These are phyloP conservation scores for Blastobotrys attinorum DNA, from an alignment of 805 yeast species.

Conservation along the genomic window DNA sequence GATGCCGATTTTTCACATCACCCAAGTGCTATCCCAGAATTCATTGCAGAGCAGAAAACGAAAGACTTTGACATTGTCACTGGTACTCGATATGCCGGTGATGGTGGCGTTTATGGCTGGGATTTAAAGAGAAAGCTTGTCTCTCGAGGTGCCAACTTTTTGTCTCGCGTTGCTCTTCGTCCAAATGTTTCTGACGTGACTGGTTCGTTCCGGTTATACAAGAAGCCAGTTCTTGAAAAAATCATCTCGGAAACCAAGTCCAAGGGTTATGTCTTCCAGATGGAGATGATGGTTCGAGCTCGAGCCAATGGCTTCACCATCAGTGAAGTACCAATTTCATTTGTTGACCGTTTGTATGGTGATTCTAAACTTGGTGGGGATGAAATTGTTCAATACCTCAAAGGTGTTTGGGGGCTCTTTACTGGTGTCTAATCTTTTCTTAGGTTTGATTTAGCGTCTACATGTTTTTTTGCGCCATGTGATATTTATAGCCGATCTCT, in stretches of 20 bases:
- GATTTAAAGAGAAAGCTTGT: slow-evolving; percentile 71
- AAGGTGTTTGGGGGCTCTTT: slow-evolving; percentile 68
- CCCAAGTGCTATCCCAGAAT: slow-evolving; percentile 71
- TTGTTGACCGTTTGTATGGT: slow-evolving; percentile 73
- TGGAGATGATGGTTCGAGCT: slow-evolving; percentile 85
- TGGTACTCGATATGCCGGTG: slow-evolving; percentile 66
- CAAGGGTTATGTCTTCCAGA: slow-evolving; percentile 78
- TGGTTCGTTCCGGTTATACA: slow-evolving; percentile 69
- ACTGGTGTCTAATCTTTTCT: slow-evolving; percentile 51
- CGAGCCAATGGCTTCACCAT: slow-evolving; percentile 62
- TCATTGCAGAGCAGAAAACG: slow-evolving; percentile 51
- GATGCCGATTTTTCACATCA: slow-evolving; percentile 81
- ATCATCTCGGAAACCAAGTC: slow-evolving; percentile 61
- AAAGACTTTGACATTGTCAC: slow-evolving; percentile 35
- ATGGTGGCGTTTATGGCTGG: slow-evolving; percentile 83
- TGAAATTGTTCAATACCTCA: slow-evolving; percentile 68
- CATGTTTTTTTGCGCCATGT: no score
- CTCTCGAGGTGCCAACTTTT: slow-evolving; percentile 72
- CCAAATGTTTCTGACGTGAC: slow-evolving; percentile 70
- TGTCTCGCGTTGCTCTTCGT: slow-evolving; percentile 62
- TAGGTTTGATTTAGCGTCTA: no score
- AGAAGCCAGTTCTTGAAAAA: slow-evolving; percentile 57
- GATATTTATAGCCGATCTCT: no score
- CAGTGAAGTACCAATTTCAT: slow-evolving; percentile 72
- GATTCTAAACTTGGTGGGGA: slow-evolving; percentile 75